These are phyloP conservation scores for Parasitella parasitica DNA, from an alignment of 371 early-diverging fungal genomes.

Conservation along the genomic window DNA sequence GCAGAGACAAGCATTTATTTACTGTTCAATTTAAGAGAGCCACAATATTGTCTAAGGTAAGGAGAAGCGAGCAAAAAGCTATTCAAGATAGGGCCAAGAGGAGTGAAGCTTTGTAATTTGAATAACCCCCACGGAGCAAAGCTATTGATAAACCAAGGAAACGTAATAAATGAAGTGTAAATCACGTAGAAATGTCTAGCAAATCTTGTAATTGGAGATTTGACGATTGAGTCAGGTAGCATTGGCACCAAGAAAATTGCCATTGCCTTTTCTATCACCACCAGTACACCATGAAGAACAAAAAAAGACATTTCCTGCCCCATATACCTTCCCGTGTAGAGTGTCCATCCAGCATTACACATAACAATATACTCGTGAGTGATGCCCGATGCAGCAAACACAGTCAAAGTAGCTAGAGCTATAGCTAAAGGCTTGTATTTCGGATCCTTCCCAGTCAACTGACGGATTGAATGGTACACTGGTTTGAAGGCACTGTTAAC, in stretches of 20 bases:
- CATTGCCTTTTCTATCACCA: constrained; percentile 13
- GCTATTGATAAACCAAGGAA: constrained; percentile 30
- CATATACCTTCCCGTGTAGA: constrained; percentile 22
- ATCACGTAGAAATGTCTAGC: constrained; percentile 28
- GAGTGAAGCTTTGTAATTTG: constrained; percentile 8
- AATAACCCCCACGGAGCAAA: constrained; percentile 33
- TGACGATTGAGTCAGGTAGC: background rate
- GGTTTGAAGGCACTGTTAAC: constrained; percentile 15
- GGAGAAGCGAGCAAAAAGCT: background rate
- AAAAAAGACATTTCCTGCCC: constrained; percentile 37
- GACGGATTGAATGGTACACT: constrained; percentile 3
- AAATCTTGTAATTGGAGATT: background rate
- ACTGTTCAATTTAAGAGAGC: background rate
- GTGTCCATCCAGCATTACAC: constrained; percentile 30
- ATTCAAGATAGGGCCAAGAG: background rate
- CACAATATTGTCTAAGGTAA: constrained; percentile 5
- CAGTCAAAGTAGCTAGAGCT: constrained; percentile 23
- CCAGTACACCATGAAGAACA: constrained; percentile 26
- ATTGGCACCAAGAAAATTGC: background rate
- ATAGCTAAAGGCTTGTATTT: constrained; percentile 10
- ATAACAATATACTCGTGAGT: constrained; percentile 34
- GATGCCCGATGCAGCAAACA: constrained; percentile 29
- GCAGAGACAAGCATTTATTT: background rate
- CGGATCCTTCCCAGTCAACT: background rate
- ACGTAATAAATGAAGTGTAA: constrained; percentile 12